Evolutionary conservation across 495 filamentous ascomycete species (phyloP).

Genomic region (Penicillium tannophilum): DNA sequence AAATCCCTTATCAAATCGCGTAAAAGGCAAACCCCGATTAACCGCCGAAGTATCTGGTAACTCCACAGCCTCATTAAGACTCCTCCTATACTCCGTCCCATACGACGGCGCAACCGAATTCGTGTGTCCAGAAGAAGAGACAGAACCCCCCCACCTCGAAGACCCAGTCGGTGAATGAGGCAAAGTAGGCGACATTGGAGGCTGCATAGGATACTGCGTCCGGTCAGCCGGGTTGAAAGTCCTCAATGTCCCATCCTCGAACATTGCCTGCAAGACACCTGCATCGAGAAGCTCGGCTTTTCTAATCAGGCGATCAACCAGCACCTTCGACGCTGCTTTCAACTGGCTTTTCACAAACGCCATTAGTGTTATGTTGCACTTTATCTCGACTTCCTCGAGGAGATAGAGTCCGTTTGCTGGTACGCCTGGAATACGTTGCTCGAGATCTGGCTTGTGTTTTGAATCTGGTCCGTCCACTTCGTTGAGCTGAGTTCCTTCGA

Average conservation of each 20-base stretch:
- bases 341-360: constrained; percentile 75
- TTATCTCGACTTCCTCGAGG: constrained; percentile 75
- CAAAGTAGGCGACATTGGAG: not conserved
- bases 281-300: constrained; percentile 52
- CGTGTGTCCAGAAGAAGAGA: not conserved
- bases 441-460: constrained; percentile 27
- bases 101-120: not conserved
- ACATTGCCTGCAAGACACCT: constrained; percentile 28
- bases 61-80: not conserved
- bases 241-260: constrained; percentile 33
- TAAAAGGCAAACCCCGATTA: not conserved
- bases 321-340: constrained; percentile 64
- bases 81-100: not conserved
- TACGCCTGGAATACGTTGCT: constrained; percentile 48
- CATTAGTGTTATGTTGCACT: constrained; percentile 72
- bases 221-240: constrained; percentile 33
- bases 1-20: constrained; percentile 3
- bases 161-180: not conserved
- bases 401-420: constrained; percentile 70
- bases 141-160: constrained; percentile 1
- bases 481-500: constrained; percentile 62
- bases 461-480: constrained; percentile 41
- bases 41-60: constrained; percentile 1
- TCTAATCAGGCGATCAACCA: constrained; percentile 65
- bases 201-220: not conserved